Evolutionary conservation across 768 basidiomycete species (phyloP).

Genomic region (Coprinopsis strossmayeri): DNA sequence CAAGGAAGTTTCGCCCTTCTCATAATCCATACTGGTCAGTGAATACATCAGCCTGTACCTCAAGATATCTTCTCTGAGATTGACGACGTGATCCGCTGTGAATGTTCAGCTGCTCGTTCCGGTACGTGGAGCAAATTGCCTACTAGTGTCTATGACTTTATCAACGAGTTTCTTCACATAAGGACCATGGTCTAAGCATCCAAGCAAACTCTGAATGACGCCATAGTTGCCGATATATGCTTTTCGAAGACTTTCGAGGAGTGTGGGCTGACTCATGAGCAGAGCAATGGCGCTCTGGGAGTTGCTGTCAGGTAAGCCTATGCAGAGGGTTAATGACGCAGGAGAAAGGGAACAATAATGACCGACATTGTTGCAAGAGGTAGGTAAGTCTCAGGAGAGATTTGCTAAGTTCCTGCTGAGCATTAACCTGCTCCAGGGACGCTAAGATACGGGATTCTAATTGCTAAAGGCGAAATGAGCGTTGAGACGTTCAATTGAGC

Average conservation of each 20-base stretch:
- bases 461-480: slow-evolving; percentile 22
- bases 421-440: slow-evolving; percentile 67
- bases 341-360: neutral
- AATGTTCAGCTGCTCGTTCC: neutral
- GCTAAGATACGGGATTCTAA: slow-evolving; percentile 55
- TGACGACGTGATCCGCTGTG: slow-evolving; percentile 84
- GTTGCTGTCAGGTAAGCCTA: slow-evolving; percentile 53
- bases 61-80: slow-evolving; percentile 86
- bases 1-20: slow-evolving; percentile 49
- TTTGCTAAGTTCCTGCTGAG: slow-evolving; percentile 72
- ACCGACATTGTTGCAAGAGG: slow-evolving; percentile 71
- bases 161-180: slow-evolving; percentile 89
- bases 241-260: slow-evolving; percentile 83
- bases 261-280: slow-evolving; percentile 68
- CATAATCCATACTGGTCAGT: slow-evolving; percentile 66
- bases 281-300: slow-evolving; percentile 81
- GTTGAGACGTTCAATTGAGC: neutral
- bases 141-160: slow-evolving; percentile 73
- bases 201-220: slow-evolving; percentile 83
- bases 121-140: slow-evolving; percentile 14
- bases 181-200: slow-evolving; percentile 84
- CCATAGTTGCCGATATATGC: slow-evolving; percentile 92
- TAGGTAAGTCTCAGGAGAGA: slow-evolving; percentile 75
- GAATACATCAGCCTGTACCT: slow-evolving; percentile 82
- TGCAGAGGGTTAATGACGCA: neutral